Conservation (phyloP, 352 stramenopile species). For the Phytophthora multivora region DNA sequence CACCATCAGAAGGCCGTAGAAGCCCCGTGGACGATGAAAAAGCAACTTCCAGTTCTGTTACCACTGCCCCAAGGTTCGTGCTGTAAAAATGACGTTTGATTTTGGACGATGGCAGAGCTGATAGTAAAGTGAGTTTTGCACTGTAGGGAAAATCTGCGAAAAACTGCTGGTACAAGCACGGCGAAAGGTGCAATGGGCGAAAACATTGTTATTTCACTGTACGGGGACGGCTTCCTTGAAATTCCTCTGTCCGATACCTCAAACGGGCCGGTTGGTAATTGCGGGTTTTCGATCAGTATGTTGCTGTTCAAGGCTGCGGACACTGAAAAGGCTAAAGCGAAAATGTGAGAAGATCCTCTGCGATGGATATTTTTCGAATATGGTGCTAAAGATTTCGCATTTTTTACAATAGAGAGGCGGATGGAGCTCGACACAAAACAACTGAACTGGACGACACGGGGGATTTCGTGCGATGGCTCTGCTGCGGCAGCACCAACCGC, state of each 20-base stretch:
- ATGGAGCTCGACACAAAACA: conserved; percentile 52
- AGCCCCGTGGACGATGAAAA: background rate
- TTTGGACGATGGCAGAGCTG: background rate
- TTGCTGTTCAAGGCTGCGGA: conserved; percentile 57
- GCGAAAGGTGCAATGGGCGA: background rate
- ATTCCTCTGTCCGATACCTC: conserved; percentile 18
- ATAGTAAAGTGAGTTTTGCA: background rate
- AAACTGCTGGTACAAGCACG: background rate
- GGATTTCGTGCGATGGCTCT: conserved; percentile 66
- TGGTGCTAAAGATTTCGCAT: conserved; percentile 17
- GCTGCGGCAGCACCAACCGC: conserved; percentile 57
- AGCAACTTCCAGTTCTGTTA: no score
- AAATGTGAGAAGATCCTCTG: conserved; percentile 24
- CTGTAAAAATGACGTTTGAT: no score
- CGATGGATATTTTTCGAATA: background rate
- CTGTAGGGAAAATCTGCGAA: background rate
- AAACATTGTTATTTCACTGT: conserved; percentile 43
- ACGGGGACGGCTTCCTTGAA: conserved; percentile 62
- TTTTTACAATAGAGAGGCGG: conserved; percentile 12
- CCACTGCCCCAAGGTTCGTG: background rate
- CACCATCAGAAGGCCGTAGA: background rate
- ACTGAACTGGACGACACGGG: conserved; percentile 62
- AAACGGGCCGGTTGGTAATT: conserved; percentile 6
- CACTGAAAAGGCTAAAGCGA: conserved; percentile 30
- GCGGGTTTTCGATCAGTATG: conserved; percentile 42